These are phyloP conservation scores for Yamadazyma pseudoaaseri DNA, from an alignment of 1,139 yeast species.

Conservation along the genomic window DNA sequence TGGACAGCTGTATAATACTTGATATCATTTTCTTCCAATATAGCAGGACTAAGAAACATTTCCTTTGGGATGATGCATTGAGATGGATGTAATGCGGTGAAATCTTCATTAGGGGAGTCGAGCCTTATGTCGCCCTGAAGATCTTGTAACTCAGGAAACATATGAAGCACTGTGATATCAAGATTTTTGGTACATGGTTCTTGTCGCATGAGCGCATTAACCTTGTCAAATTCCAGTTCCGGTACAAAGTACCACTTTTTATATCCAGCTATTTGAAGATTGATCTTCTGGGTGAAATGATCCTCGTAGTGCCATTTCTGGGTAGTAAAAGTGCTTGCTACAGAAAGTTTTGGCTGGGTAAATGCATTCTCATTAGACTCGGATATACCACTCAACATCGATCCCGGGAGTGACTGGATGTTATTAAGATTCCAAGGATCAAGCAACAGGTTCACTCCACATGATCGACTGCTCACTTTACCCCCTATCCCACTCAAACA, in stretches of 20 bases:
- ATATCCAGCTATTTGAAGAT: conserved; percentile 71
- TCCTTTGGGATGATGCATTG: neutral
- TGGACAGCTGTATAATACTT: conserved; percentile 47
- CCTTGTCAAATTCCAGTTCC: conserved; percentile 61
- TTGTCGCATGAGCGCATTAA: conserved; percentile 46
- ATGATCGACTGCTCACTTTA: no score
- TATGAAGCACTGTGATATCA: neutral
- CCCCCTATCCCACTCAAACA: neutral
- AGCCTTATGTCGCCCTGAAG: neutral
- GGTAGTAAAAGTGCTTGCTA: conserved; percentile 68
- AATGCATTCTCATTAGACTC: conserved; percentile 43
- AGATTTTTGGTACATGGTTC: no score
- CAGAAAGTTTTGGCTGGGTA: conserved; percentile 27
- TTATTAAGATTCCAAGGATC: conserved; percentile 75
- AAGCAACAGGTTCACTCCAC: no score
- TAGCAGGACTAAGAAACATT: conserved; percentile 47
- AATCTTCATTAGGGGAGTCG: neutral
- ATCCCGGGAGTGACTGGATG: conserved; percentile 55
- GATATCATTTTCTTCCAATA: conserved; percentile 48
- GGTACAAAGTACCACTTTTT: conserved; percentile 83
- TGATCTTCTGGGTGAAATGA: conserved; percentile 65
- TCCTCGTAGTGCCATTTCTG: conserved; percentile 79
- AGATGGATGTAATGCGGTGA: neutral
- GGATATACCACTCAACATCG: conserved; percentile 42
- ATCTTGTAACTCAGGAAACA: neutral